These are phyloP conservation scores for Aspergillus tubingensis DNA, from an alignment of 2,329 filamentous ascomycete genomes.

Conservation along the genomic window DNA sequence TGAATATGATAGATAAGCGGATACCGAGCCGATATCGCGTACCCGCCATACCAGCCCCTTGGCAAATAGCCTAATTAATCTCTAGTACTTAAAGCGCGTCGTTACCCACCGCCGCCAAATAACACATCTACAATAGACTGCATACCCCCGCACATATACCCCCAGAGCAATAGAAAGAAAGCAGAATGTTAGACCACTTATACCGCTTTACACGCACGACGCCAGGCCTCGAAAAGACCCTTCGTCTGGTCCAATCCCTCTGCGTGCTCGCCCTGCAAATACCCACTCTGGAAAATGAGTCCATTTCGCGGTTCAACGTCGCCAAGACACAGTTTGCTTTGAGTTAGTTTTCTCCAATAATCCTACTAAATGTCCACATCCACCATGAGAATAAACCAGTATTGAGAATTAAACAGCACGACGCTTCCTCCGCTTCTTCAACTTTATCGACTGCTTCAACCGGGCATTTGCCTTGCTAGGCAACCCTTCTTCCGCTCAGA, in stretches of 20 bases:
- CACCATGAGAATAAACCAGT: background rate
- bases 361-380: background rate
- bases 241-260: conserved; percentile 37
- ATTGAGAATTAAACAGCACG: conserved; percentile 44
- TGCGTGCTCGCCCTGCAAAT: conserved; percentile 28
- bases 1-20: too few species aligned
- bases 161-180: background rate
- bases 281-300: conserved; percentile 17
- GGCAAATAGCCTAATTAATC: too few species aligned
- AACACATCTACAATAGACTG: background rate
- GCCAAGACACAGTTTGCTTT: conserved; percentile 43
- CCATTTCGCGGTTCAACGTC: conserved; percentile 32
- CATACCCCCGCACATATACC: background rate
- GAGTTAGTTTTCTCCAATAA: conserved; percentile 30
- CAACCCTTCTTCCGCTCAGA: conserved; percentile 17
- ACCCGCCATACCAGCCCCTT: too few species aligned
- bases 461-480: conserved; percentile 51
- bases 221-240: conserved; percentile 36
- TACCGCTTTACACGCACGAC: conserved; percentile 30
- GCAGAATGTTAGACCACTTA: conserved; percentile 24
- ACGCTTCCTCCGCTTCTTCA: conserved; percentile 68
- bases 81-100: too few species aligned
- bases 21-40: too few species aligned
- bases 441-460: conserved; percentile 64
- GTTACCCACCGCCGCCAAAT: too few species aligned